Base-by-base conservation (phyloP, 306 rosid genomes). In the Sophora flavescens region DNA sequence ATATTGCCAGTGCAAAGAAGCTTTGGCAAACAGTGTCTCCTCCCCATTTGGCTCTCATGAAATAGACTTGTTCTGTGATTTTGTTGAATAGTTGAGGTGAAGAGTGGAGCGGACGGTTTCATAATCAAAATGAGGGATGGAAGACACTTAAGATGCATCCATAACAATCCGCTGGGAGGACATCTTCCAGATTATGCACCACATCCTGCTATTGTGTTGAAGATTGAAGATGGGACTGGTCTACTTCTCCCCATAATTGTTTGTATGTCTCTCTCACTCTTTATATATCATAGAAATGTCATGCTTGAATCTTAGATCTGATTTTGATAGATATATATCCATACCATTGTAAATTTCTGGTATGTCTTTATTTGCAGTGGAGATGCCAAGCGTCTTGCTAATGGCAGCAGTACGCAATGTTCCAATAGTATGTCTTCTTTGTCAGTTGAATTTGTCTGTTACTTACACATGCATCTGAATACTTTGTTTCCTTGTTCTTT, bases 181-280 rank as follows among this genome's bases (percentile, higher is more conserved):
- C 93, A 84, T 85, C 92, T 95, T 65, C 97, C 99, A 5, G 97
- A 95, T 84, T 95, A 95, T 75, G 90, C 99, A 15, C 99, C 99
- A 15, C 99, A 95, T 87, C 97, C 99, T 28, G 97, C 99, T 38
- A 95, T 95, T 65, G 99, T 95, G 6, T 77, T 95, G 88, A 95
- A 92, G 91, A 92, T 95, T 93, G 97, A 95, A 77, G 97, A 95
- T 74, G 97, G 98, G 83, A 92, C 98, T 11, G 99, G 91, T 45
- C 89, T 95, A 77, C 97, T 95, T 88, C 97, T 95, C 59, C 99
- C 99, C 53, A 95, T 95, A 81, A 95, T 95, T 84, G 99, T 95
- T 83, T 95, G 99, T 95, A 92, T 63, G 99, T 88, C 58, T 35
- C 42, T 66, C 78, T 26, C 50, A 30, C 68, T 41, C 56, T 26